phyloP scores from a whole-genome alignment of 306 rosid genomes.

The Albizia julibrissin region DNA sequence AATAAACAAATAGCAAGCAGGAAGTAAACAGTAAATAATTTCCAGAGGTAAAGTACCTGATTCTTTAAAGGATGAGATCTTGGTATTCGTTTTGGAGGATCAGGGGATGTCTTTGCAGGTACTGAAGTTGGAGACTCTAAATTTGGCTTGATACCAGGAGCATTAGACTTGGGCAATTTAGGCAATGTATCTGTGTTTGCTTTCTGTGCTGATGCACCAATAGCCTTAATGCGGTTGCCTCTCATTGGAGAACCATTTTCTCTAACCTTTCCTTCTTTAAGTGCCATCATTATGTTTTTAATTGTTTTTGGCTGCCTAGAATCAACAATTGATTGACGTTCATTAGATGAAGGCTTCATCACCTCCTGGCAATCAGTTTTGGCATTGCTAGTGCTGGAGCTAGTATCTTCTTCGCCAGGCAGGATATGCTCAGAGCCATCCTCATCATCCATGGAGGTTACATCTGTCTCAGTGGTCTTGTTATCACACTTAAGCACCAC shows the following conservation, averaged over 20 bases:
- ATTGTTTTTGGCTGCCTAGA: constrained; percentile 76
- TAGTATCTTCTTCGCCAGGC: constrained; percentile 53
- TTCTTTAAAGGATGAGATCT: constrained; percentile 63
- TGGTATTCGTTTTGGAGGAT: constrained; percentile 60
- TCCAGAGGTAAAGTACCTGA: constrained; percentile 57
- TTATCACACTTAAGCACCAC: constrained; percentile 40
- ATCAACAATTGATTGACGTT: constrained; percentile 56
- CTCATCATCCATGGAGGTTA: constrained; percentile 63
- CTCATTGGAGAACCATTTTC: constrained; percentile 88
- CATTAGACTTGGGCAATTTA: constrained; percentile 69
- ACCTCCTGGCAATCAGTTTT: constrained; percentile 51
- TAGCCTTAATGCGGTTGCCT: constrained; percentile 58
- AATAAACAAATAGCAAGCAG: constrained; percentile 3
- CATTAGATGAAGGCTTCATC: constrained; percentile 50
- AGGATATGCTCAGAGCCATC: constrained; percentile 57
- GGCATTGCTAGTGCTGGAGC: constrained; percentile 39
- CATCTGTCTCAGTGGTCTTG: constrained; percentile 60
- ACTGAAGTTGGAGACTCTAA: constrained; percentile 55
- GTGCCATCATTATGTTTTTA: constrained; percentile 78
- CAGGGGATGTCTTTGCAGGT: constrained; percentile 53
- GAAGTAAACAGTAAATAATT: constrained; percentile 3
- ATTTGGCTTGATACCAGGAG: constrained; percentile 59
- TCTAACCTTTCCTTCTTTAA: constrained; percentile 81
- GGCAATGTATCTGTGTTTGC: constrained; percentile 54
- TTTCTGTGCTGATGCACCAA: constrained; percentile 53